Base-by-base conservation (phyloP, 495 filamentous ascomycete species). In the Penicillium waksmanii region DNA sequence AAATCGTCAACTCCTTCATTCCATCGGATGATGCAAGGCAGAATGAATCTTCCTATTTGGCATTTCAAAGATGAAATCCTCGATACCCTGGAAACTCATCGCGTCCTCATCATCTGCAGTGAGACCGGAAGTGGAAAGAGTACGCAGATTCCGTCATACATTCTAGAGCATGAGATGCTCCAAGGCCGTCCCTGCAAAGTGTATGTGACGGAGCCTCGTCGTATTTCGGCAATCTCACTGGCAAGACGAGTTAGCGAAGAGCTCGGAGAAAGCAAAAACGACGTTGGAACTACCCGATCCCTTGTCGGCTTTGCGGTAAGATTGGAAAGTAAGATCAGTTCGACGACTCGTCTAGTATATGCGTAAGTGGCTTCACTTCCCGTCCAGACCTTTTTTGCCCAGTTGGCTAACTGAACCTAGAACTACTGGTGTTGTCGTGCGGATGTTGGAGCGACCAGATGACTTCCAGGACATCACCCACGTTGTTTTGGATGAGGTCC, bases 111-210 rank as follows among this genome's bases (percentile, higher is more conserved):
- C 55, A 82, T 97, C 34, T 96, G 92, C 67, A 94, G 94, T 63
- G 95, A 98, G 75, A 98, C 95, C 13, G 95, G 95, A 66, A 97
- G 86, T 74, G 95, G 95, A 54, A 98, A 98, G 79, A 96, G 92
- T 76, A 98, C 95, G 0, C 95, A 98, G 70, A 89, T 97, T 5
- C 95, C 95, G 23, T 87, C 92, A 2, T 98, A 91, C 70, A 85
- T 98, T 18, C 77, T 98, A 2, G 95, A 98, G 65, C 84, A 96
- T 60, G 89, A 97, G 65, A 83, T 98, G 61, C 84, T 85, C 12
- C 79, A 87, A 46, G 93, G 93, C 8, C 89, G 86, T 38, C 76
- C 82, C 13, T 97, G 93, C 76, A 97, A 94, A 68, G 86, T 98
- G 17, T 97, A 93, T 71, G 96, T 93, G 68, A 97, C 95, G 0